These are phyloP conservation scores for Trichosanthes cucumerina DNA, from an alignment of 306 rosid species.

Conservation along the genomic window DNA sequence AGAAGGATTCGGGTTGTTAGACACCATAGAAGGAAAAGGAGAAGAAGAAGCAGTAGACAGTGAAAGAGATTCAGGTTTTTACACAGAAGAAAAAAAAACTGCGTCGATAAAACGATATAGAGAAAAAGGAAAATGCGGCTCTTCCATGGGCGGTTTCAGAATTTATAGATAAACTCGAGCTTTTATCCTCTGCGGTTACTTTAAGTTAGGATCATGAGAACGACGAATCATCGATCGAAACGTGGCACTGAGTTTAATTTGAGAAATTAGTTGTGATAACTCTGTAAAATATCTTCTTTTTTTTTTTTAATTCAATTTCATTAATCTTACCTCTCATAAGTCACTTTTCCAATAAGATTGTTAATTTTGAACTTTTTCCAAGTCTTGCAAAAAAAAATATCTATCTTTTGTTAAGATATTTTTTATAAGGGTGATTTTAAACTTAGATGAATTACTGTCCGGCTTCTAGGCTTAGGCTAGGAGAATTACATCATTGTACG, in stretches of 20 bases:
- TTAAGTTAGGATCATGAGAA: background rate
- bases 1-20: constrained; percentile 58
- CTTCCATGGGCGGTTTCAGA: background rate
- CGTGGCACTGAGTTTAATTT: background rate
- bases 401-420: no score
- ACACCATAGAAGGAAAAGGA: constrained; percentile 27
- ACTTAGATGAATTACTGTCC: no score
- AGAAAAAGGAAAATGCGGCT: background rate
- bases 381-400: no score
- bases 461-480: no score
- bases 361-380: no score
- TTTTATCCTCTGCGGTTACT: background rate
- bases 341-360: background rate
- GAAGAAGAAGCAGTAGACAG: background rate
- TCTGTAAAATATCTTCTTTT: background rate
- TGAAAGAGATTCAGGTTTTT: background rate
- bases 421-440: no score
- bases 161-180: constrained; percentile 4
- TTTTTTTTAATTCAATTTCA: no score
- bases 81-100: background rate
- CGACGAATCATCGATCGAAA: background rate
- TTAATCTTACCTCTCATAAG: background rate
- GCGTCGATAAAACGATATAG: background rate
- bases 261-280: background rate
- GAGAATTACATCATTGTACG: no score